Evolutionary conservation across 1,284 basidiomycete genomes (phyloP).

Genomic region (Moesziomyces sp.): DNA sequence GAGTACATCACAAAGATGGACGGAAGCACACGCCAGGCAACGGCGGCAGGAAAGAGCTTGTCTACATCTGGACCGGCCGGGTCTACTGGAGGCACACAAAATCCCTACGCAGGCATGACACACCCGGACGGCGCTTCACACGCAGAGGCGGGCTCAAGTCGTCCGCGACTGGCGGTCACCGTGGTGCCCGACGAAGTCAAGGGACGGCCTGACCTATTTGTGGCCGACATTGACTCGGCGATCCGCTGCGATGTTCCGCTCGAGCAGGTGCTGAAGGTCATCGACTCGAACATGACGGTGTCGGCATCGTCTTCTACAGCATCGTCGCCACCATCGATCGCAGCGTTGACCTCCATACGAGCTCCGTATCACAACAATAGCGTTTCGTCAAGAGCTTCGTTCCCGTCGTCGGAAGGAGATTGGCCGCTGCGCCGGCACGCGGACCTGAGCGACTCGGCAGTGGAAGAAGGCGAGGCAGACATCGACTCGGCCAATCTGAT

Average conservation of each 20-base stretch:
- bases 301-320: slow-evolving; percentile 21
- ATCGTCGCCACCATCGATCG: slow-evolving; percentile 12
- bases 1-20: neutral
- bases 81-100: neutral
- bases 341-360: neutral
- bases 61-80: too few relatives aligned
- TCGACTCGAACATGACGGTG: slow-evolving; percentile 18
- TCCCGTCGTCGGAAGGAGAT: slow-evolving; percentile 11
- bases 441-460: neutral
- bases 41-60: too few relatives aligned
- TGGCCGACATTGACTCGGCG: slow-evolving; percentile 7
- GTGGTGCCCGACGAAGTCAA: slow-evolving; percentile 17
- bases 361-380: slow-evolving; percentile 5
- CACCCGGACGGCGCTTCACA: neutral
- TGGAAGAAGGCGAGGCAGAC: neutral
- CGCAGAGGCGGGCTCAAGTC: neutral
- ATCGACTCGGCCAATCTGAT: slow-evolving; percentile 16
- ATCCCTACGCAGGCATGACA: neutral
- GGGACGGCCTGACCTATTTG: slow-evolving; percentile 17
- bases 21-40: too few relatives aligned
- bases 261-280: slow-evolving; percentile 13
- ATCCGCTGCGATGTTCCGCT: slow-evolving; percentile 34
- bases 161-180: slow-evolving; percentile 1
- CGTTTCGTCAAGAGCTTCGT: slow-evolving; percentile 6
- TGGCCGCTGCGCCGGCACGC: slow-evolving; percentile 1